phyloP scores from a whole-genome alignment of 345 rosid species.

The Eucalyptus guilfoylei region DNA sequence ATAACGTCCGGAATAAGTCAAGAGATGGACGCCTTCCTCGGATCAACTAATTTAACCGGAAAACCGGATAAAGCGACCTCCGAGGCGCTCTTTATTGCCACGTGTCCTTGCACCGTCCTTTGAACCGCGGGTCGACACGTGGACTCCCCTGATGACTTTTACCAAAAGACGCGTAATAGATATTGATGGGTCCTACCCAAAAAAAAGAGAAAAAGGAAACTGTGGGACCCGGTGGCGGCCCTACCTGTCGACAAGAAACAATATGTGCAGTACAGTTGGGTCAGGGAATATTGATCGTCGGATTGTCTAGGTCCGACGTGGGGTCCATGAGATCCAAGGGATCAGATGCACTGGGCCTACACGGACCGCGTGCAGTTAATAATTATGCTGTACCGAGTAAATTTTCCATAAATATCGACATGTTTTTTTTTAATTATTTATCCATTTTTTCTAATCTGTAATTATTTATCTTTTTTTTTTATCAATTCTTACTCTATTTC shows the following conservation, averaged over 20 bases:
- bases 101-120: not conserved
- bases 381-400: not conserved
- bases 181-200: no score
- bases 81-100: not conserved
- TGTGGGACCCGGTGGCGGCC: not conserved
- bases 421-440: not conserved
- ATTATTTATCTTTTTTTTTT: not conserved
- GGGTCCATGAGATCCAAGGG: not conserved
- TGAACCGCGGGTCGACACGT: not conserved
- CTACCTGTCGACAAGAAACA: not conserved
- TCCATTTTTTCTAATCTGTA: not conserved
- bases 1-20: not conserved
- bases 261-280: not conserved
- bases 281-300: not conserved
- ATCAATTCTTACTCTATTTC: no score
- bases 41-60: not conserved
- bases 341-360: not conserved
- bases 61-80: not conserved
- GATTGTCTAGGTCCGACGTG: not conserved
- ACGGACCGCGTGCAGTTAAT: not conserved
- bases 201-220: not conserved
- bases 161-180: not conserved
- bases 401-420: not conserved
- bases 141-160: rapidly evolving
- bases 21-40: not conserved